A percentile compares a stretch with the other conserved stretches of the same genome.
Evolutionary conservation across 2,329 filamentous ascomycete genomes (phyloP).

Genomic region (Ophiosphaerella korrae): DNA sequence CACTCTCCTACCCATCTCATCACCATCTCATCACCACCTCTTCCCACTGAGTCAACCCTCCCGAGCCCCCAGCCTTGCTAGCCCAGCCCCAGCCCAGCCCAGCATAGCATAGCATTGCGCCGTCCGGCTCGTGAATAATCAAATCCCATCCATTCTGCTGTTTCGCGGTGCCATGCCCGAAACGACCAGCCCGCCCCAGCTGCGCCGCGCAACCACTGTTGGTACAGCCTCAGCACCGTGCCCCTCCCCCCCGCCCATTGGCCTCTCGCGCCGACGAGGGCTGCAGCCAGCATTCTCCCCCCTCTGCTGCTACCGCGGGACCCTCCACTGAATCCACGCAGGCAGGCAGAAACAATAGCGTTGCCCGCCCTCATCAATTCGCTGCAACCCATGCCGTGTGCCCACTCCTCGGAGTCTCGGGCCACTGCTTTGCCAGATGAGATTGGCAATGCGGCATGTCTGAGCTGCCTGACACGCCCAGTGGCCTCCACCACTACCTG

Average conservation of each 20-base stretch:
- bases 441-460: slow-evolving; percentile 16
- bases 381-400: slow-evolving; percentile 11
- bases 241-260: neutral
- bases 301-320: slow-evolving; percentile 13
- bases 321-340: slow-evolving; percentile 15
- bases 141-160: neutral
- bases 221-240: slow-evolving; percentile 2
- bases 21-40: too few species aligned
- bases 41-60: too few species aligned
- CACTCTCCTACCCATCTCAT: too few species aligned
- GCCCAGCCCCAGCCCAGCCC: neutral
- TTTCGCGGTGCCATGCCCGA: slow-evolving; percentile 4
- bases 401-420: slow-evolving; percentile 9
- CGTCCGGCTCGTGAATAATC: neutral
- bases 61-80: neutral
- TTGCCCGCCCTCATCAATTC: slow-evolving; percentile 26
- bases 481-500: too few species aligned
- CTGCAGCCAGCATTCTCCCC: neutral
- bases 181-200: neutral
- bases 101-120: neutral
- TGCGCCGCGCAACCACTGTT: neutral
- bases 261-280: neutral
- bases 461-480: neutral
- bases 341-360: slow-evolving; percentile 27
- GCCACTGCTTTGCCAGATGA: slow-evolving; percentile 11